Evolutionary conservation across 352 stramenopile genomes (phyloP).

Genomic region (Globisporangium camurandrum): DNA sequence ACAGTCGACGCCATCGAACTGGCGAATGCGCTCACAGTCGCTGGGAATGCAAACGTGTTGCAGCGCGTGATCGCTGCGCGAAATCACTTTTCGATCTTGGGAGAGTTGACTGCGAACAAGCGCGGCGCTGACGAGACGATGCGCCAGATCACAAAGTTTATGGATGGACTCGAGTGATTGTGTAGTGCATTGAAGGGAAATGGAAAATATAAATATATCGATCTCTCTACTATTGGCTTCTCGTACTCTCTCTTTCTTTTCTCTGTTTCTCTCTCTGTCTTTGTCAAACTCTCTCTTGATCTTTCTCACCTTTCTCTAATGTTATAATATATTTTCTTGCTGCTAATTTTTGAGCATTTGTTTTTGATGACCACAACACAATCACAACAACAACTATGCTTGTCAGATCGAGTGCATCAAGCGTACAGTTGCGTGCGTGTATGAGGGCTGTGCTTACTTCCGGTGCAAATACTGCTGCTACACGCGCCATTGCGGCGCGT

Average conservation of each 20-base stretch:
- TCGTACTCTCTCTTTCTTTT: too few relatives aligned
- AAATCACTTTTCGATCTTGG: constrained; percentile 76
- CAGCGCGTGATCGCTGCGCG: constrained; percentile 32
- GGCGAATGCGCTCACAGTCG: constrained; percentile 40
- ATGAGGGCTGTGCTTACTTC: not conserved
- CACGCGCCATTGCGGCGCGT: constrained; percentile 4
- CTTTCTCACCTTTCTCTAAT: not conserved
- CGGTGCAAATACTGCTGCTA: not conserved
- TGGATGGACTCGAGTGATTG: too few relatives aligned
- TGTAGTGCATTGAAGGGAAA: not conserved
- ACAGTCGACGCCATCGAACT: constrained; percentile 60
- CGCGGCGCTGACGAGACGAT: constrained; percentile 25
- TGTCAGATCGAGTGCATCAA: too few relatives aligned
- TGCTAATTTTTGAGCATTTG: not conserved
- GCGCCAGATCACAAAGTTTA: constrained; percentile 36
- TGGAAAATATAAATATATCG: not conserved
- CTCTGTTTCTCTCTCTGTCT: not conserved
- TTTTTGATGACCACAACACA: too few relatives aligned
- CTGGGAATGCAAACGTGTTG: constrained; percentile 39
- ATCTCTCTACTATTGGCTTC: too few relatives aligned
- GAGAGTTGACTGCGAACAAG: constrained; percentile 39
- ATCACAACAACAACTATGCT: too few relatives aligned
- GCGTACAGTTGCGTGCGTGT: too few relatives aligned
- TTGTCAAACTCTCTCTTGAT: not conserved
- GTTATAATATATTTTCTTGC: not conserved